A percentile compares a stretch with the other conserved stretches of the same genome.
Evolutionary conservation across 345 rosid genomes (phyloP).

Genomic region (Mercurialis annua): DNA sequence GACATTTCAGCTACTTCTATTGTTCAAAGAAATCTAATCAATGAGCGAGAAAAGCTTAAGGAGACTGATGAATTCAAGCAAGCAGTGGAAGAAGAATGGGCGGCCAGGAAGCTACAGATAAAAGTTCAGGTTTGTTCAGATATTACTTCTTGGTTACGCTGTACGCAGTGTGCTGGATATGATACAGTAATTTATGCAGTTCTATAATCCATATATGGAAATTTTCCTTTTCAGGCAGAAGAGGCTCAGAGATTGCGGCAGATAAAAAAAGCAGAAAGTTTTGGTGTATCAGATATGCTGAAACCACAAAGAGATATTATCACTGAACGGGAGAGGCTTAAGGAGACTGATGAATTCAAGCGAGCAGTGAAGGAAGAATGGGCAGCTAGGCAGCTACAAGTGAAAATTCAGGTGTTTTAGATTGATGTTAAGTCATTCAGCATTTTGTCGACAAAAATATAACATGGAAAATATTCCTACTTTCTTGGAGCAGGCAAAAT

Average conservation of each 20-base stretch:
- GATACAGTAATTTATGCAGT: no score
- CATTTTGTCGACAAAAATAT: neutral
- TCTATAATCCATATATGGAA: no score
- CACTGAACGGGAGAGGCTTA: constrained; percentile 64
- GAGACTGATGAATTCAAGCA: constrained; percentile 82
- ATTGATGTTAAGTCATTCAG: neutral
- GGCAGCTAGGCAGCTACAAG: constrained; percentile 69
- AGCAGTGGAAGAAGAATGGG: constrained; percentile 84
- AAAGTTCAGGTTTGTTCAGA: constrained; percentile 78
- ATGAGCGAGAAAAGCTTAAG: constrained; percentile 69
- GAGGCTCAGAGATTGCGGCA: constrained; percentile 70
- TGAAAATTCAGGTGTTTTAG: constrained; percentile 72
- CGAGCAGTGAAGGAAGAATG: constrained; percentile 78
- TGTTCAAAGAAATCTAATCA: no score
- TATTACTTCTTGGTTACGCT: neutral
- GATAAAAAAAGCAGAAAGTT: constrained; percentile 57
- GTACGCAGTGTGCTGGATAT: no score
- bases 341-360: constrained; percentile 84
- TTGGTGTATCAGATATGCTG: constrained; percentile 68
- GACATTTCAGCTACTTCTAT: constrained; percentile 16
- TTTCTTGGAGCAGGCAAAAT: neutral
- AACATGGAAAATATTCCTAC: neutral
- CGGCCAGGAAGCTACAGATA: constrained; percentile 64
- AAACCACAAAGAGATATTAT: no score
- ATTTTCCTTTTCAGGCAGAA: constrained; percentile 55